phyloP scores from a whole-genome alignment of 768 basidiomycete species.

The Lyophyllum decastes region DNA sequence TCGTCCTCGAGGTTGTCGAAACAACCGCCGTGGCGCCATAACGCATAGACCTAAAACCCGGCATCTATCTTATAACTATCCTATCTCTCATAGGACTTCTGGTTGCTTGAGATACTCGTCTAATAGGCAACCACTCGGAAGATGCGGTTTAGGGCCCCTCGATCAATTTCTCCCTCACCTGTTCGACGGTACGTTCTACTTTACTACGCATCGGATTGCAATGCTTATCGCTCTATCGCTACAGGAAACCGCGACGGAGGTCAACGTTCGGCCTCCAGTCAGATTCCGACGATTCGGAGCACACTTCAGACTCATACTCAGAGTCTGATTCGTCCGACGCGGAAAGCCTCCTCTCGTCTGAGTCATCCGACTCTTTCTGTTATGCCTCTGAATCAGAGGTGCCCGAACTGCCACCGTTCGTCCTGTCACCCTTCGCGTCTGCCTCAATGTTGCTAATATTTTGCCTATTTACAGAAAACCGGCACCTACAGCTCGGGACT shows the following conservation, averaged over 20 bases:
- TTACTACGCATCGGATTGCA: background rate
- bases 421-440: background rate
- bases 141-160: conserved; percentile 56
- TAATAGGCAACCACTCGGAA: background rate
- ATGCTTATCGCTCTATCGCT: background rate
- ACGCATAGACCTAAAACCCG: background rate
- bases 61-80: background rate
- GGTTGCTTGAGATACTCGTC: background rate
- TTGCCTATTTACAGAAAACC: conserved; percentile 21
- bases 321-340: conserved; percentile 33
- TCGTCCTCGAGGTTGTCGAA: background rate
- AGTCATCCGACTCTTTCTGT: conserved; percentile 37
- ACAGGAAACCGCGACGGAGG: conserved; percentile 31
- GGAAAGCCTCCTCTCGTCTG: conserved; percentile 22
- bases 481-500: conserved; percentile 28
- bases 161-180: conserved; percentile 15
- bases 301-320: conserved; percentile 30
- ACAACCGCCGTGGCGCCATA: background rate
- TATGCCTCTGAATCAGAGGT: conserved; percentile 47
- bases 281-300: conserved; percentile 42
- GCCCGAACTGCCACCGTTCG: conserved; percentile 35
- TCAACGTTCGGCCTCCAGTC: conserved; percentile 59
- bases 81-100: background rate
- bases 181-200: conserved; percentile 12
- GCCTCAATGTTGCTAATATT: conserved; percentile 2